phyloP scores from a whole-genome alignment of 2,329 filamentous ascomycete genomes.

The Blastomyces emzantsi region DNA sequence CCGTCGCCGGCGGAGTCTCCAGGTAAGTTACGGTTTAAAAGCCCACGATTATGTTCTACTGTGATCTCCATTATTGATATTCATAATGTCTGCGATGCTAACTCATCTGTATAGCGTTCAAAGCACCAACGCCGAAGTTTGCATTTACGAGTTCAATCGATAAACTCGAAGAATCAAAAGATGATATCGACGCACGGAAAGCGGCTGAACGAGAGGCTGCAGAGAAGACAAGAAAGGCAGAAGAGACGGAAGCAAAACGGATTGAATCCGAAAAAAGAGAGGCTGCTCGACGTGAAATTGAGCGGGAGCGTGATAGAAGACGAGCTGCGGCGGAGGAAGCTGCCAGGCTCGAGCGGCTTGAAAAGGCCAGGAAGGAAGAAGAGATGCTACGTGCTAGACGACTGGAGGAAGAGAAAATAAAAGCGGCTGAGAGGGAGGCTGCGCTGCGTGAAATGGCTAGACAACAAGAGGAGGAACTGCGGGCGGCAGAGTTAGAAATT shows the following conservation, averaged over 20 bases:
- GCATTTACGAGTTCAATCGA: background rate
- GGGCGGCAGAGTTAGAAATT: conserved; percentile 11
- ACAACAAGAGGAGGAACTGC: conserved; percentile 12
- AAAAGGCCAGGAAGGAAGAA: conserved; percentile 11
- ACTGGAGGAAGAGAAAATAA: conserved; percentile 8
- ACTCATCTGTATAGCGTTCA: background rate
- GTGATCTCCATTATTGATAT: background rate
- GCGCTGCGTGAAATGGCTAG: conserved; percentile 14
- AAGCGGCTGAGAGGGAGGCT: conserved; percentile 13
- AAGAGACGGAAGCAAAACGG: conserved; percentile 9
- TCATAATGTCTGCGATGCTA: background rate
- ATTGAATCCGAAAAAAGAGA: conserved; percentile 12
- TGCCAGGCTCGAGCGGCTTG: conserved; percentile 11
- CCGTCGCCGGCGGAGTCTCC: background rate
- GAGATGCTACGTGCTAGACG: background rate
- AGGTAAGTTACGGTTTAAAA: background rate
- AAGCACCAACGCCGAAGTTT: background rate
- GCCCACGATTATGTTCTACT: background rate
- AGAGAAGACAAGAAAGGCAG: conserved; percentile 12
- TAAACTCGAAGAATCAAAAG: background rate
- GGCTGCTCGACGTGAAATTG: conserved; percentile 6
- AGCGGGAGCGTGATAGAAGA: conserved; percentile 5
- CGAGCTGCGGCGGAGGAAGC: conserved; percentile 11
- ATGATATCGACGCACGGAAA: conserved; percentile 8
- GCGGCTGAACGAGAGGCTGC: conserved; percentile 7